phyloP scores from a whole-genome alignment of 1,284 basidiomycete species.

The Moniliophthora roreri region DNA sequence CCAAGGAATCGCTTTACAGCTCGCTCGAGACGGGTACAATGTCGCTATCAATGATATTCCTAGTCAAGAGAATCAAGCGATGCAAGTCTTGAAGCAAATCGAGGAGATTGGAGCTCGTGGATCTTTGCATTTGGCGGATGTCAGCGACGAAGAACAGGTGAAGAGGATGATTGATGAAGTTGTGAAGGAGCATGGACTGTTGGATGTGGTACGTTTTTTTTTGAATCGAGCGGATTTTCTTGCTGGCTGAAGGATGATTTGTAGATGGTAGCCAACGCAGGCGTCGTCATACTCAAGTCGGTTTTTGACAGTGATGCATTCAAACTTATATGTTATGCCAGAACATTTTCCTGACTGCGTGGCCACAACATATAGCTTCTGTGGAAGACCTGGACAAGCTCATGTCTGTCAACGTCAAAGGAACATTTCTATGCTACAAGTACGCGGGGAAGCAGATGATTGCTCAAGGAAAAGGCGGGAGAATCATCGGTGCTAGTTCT shows the following conservation, averaged over 20 bases:
- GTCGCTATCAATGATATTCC: constrained; percentile 21
- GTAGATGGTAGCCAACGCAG: constrained; percentile 27
- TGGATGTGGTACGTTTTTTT: constrained; percentile 26
- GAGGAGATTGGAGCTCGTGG: constrained; percentile 7
- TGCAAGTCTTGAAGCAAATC: constrained; percentile 7
- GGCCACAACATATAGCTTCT: too few species aligned
- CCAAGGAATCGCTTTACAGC: constrained; percentile 38
- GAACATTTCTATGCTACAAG: constrained; percentile 27
- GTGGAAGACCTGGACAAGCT: constrained; percentile 16
- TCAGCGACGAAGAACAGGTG: constrained; percentile 26
- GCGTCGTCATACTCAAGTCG: constrained; percentile 11
- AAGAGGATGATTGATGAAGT: constrained; percentile 22
- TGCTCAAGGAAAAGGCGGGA: constrained; percentile 31
- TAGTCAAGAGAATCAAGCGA: constrained; percentile 8
- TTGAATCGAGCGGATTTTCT: not conserved
- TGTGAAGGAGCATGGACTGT: constrained; percentile 23
- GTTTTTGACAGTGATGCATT: constrained; percentile 17
- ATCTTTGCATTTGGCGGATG: constrained; percentile 22
- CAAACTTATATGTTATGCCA: not conserved
- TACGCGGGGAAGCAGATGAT: constrained; percentile 30
- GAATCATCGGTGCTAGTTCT: constrained; percentile 38
- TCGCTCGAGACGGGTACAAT: constrained; percentile 25
- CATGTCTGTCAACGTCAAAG: constrained; percentile 14
- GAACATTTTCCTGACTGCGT: constrained; percentile 2
- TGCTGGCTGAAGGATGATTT: not conserved